These are phyloP conservation scores for Calophaca sinica DNA, from an alignment of 306 rosid genomes.

Conservation along the genomic window DNA sequence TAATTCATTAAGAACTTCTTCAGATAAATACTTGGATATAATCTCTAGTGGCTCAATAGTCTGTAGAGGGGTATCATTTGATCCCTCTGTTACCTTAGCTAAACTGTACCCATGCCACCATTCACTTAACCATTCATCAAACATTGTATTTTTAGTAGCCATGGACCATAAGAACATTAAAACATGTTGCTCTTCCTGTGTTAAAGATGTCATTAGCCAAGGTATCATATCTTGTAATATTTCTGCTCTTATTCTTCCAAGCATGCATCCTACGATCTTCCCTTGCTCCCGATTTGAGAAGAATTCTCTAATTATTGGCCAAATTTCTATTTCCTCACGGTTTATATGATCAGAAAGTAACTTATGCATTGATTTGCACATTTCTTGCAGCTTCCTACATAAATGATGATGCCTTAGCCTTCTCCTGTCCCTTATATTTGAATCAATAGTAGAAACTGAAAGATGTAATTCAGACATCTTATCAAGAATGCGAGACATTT, in stretches of 20 bases:
- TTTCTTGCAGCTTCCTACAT: conserved; percentile 70
- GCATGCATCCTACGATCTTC: conserved; percentile 78
- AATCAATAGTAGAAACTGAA: conserved; percentile 54
- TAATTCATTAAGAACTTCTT: conserved; percentile 55
- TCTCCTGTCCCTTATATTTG: conserved; percentile 51
- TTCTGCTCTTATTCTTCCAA: conserved; percentile 85
- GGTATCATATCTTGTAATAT: conserved; percentile 91
- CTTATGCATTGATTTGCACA: conserved; percentile 75
- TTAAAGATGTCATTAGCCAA: conserved; percentile 86
- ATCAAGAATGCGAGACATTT: conserved; percentile 69
- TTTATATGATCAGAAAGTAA: conserved; percentile 65
- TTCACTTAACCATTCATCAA: conserved; percentile 86
- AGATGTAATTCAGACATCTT: conserved; percentile 63
- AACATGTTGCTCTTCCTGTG: conserved; percentile 75
- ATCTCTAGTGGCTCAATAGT: conserved; percentile 76
- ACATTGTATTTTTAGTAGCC: conserved; percentile 86
- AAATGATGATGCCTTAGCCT: conserved; percentile 55
- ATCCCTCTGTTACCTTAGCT: conserved; percentile 55
- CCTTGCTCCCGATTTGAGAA: conserved; percentile 82
- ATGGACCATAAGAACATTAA: conserved; percentile 83
- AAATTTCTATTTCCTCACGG: conserved; percentile 85
- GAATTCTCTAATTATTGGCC: conserved; percentile 77
- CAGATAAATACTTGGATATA: conserved; percentile 65
- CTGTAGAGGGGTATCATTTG: conserved; percentile 54
- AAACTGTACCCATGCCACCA: conserved; percentile 88